phyloP scores from a whole-genome alignment of 768 basidiomycete genomes.

The Leccinum variicolor region DNA sequence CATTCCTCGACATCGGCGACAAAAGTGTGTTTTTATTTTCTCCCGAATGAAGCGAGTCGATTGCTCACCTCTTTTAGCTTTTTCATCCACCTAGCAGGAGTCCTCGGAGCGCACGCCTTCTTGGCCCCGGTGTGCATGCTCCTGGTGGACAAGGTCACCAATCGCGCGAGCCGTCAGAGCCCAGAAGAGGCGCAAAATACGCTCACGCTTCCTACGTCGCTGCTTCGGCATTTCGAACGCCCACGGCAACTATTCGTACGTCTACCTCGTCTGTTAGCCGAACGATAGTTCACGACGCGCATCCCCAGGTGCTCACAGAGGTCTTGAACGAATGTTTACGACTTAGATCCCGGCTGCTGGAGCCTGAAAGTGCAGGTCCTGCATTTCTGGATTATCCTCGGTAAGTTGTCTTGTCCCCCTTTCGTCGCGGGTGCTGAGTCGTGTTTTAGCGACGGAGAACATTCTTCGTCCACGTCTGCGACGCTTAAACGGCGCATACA shows the following conservation, averaged over 20 bases:
- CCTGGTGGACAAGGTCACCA: conserved; percentile 73
- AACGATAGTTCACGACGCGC: not conserved
- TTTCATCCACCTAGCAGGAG: conserved; percentile 82
- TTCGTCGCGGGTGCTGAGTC: not conserved
- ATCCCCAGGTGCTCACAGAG: conserved; percentile 54
- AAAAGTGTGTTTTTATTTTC: conserved; percentile 52
- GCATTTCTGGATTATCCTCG: conserved; percentile 55
- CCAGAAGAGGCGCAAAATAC: conserved; percentile 55
- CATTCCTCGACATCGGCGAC: conserved; percentile 89
- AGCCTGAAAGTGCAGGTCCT: conserved; percentile 35
- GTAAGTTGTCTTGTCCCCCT: conserved; percentile 33
- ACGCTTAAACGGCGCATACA: conserved; percentile 59
- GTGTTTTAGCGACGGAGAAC: conserved; percentile 55
- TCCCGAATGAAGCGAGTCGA: not conserved
- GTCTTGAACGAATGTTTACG: conserved; percentile 64
- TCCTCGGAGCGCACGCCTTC: conserved; percentile 78
- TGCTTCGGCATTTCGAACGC: conserved; percentile 55
- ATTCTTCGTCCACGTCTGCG: conserved; percentile 41
- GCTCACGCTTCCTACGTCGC: conserved; percentile 61
- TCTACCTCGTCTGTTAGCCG: not conserved
- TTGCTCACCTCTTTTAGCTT: conserved; percentile 50
- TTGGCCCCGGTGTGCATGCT: conserved; percentile 81
- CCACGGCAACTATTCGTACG: conserved; percentile 53
- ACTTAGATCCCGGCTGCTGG: conserved; percentile 43
- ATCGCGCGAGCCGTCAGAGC: conserved; percentile 61